Evolutionary conservation across 768 basidiomycete genomes (phyloP).

Genomic region (Neoboletus brunneissimus): DNA sequence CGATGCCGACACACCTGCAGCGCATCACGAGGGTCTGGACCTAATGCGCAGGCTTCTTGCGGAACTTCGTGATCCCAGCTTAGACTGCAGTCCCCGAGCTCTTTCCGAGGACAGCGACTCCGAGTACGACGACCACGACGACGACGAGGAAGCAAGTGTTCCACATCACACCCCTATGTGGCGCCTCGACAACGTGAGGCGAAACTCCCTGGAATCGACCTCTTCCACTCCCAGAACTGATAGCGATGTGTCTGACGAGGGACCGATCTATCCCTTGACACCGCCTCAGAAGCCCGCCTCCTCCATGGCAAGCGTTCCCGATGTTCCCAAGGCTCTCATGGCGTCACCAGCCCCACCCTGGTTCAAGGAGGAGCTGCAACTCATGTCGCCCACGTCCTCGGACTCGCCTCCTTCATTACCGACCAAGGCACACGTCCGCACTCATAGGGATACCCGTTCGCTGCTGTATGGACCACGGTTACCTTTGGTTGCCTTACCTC

Average conservation of each 20-base stretch:
- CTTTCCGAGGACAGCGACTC: conserved; percentile 8
- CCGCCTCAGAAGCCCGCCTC: neutral
- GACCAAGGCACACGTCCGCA: neutral
- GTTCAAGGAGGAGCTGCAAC: neutral
- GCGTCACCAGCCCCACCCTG: neutral
- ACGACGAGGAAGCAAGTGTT: neutral
- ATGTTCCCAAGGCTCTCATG: neutral
- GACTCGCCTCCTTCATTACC: conserved; percentile 4
- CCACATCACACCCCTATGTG: neutral
- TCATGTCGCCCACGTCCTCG: neutral
- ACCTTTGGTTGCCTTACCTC: neutral
- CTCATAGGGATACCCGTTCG: conserved; percentile 3
- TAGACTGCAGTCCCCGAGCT: conserved; percentile 5
- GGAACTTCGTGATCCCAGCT: conserved; percentile 12
- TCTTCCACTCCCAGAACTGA: neutral
- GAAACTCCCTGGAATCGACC: neutral
- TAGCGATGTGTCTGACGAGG: conserved; percentile 3
- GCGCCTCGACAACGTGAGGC: neutral
- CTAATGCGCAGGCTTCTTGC: conserved; percentile 15
- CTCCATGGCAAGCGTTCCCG: neutral
- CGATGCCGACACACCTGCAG: neutral
- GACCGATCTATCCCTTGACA: conserved; percentile 4
- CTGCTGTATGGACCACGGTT: neutral
- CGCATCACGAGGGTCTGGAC: neutral
- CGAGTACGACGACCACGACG: neutral